phyloP scores from a whole-genome alignment of 257 asterid species.

The Linaria vulgaris region DNA sequence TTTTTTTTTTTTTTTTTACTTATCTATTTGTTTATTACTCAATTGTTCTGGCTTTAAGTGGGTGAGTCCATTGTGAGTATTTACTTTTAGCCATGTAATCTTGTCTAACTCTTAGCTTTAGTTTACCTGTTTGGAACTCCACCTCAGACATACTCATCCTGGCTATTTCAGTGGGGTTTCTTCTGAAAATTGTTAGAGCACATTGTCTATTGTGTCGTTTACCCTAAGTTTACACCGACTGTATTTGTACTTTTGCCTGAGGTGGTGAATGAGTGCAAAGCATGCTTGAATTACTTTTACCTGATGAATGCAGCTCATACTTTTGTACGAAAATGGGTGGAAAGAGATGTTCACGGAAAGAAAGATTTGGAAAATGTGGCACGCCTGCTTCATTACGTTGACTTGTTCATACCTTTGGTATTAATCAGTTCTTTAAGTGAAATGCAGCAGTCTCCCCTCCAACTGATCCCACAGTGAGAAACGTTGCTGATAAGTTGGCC shows the following conservation, averaged over 20 bases:
- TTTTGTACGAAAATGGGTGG: constrained; percentile 63
- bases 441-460: constrained; percentile 91
- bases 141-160: not conserved
- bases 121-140: not conserved
- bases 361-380: not conserved
- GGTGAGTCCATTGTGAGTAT: not conserved
- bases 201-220: constrained; percentile 5
- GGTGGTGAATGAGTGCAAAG: constrained; percentile 41
- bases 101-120: not conserved
- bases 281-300: constrained; percentile 62
- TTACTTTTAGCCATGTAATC: not conserved
- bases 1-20: not conserved
- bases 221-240: constrained; percentile 20
- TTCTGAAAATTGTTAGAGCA: constrained; percentile 5
- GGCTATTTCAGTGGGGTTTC: not conserved
- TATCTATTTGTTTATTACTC: too few relatives aligned
- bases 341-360: constrained; percentile 2
- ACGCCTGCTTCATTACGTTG: constrained; percentile 44
- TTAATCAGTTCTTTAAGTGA: constrained; percentile 95
- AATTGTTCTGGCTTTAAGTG: not conserved
- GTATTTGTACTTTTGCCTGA: constrained; percentile 27
- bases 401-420: constrained; percentile 83
- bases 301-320: constrained; percentile 85
- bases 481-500: constrained; percentile 86
- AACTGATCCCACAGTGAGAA: constrained; percentile 93